Base-by-base conservation (phyloP, 768 basidiomycete genomes). In the Leccinum aurantiacum region DNA sequence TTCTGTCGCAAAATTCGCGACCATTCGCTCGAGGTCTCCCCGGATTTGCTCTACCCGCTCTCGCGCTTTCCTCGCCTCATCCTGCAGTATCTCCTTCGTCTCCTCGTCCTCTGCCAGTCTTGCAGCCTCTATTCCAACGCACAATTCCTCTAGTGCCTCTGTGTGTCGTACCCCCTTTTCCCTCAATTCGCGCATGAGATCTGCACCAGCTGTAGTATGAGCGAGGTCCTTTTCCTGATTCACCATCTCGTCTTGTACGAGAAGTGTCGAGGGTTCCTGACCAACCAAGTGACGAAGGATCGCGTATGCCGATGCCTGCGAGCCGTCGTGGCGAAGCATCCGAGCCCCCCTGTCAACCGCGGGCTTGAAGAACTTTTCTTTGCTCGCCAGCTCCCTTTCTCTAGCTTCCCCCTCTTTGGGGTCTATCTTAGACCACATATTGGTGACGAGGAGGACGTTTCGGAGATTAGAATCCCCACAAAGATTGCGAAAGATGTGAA, bases 231-330 rank as follows among this genome's bases (percentile, higher is more conserved):
- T 78, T 11, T 77, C 72, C 55, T 80, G 73, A 54, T 80, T 77
- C n/a, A 84, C 80, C 14, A 86, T 74, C 63, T 87, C 84, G 15
- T 75, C 69, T 62, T 86, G 82, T 44, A 87, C 81, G n/a, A 76
- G 78, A 11, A 86, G 73, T 1, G 79, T 71, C 1, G 76, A 56
- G 0, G 83, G 78, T 25, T 70, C 64, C 9, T 73, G 77, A 35
- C 68, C 67, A 10, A 80, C 58, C 58, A 87, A 68, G n/a, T 73
- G 70, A 3, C 76, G 74, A 1, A 87, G 61, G 51, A 84, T 80
- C 9, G 61, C 65, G 3, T 77, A 76, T 0, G 81, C 83, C 1
- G 82, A 82, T 17, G 71, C 70, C 3, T 69, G 47, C 7, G 76
- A 78, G 33, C 77, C 76, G 22, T 77, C 65, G 52, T 83, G 80